Evolutionary conservation across 768 basidiomycete species (phyloP), one percentile per base, ranked within the genome.

Genomic region (Austroboletus festivus): DNA sequence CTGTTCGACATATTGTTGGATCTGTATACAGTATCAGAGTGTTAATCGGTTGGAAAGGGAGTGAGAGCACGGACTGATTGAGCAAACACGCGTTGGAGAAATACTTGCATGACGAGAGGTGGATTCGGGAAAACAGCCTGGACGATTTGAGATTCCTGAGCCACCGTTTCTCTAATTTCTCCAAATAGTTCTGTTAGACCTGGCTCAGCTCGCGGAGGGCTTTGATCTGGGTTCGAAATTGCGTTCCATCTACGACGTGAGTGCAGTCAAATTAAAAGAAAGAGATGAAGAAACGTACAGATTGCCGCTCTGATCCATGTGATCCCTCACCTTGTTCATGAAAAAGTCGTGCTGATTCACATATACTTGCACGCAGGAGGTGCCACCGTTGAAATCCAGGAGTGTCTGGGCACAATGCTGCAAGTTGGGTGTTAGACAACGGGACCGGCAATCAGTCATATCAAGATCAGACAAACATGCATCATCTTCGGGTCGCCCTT

Each of bases 341-440:
- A 99, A 99, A 75, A 99, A 99, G 65, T 98, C 96, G 59, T 99
- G 96, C 64, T 99, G 96, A 60, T 98, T 99, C 47, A 99, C 96
- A 60, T 98, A 99, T 12, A 98, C 91, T 68, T 97, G 94, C 5
- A 99, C 89, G 62, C 96, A 98, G 1, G 93, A 95, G 38, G 89
- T 75, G 9, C 96, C 96, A 6, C 96, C 96, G 55, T 99, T 99
- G 72, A 99, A 99, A 67, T 98, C 96, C 16, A 96, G 79, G 6
- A 99, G 73, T 3, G 92, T 95, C 71, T 94, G 90, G 0, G 96
- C 95, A 62, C 95, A 98, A 63, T 98, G 96, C 95, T 99, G 60
- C 35, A n/a, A 24, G 20, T 4, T 46, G 48, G 30, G 35, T 40
- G 50, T 59, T 30, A 56, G 53, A 43, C 31, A 33, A 50, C 11